A percentile compares a stretch with the other conserved stretches of the same genome.
These are phyloP conservation scores for Aspergillus hiratsukae DNA, from an alignment of 2,329 filamentous ascomycete species.

Conservation along the genomic window DNA sequence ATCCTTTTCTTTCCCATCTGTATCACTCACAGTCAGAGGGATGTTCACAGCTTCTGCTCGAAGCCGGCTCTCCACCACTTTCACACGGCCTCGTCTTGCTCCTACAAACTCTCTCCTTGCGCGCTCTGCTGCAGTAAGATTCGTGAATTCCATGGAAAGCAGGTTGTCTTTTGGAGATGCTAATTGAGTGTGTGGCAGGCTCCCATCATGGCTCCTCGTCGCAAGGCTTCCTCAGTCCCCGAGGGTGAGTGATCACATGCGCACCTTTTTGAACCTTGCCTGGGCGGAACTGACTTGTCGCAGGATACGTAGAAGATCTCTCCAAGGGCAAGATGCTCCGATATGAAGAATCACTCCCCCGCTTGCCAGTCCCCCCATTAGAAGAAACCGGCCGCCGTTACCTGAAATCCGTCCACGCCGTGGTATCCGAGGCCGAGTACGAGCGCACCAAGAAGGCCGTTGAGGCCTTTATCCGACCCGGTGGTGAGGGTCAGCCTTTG, in stretches of 20 bases:
- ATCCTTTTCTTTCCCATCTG: constrained; percentile 8
- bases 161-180: constrained; percentile 1
- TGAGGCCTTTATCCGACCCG: constrained; percentile 81
- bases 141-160: not conserved
- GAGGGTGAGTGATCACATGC: constrained; percentile 39
- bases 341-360: constrained; percentile 62
- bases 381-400: constrained; percentile 62
- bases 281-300: not conserved
- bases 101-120: constrained; percentile 29
- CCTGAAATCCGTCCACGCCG: constrained; percentile 62
- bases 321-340: constrained; percentile 62
- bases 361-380: constrained; percentile 58
- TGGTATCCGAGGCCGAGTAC: constrained; percentile 57
- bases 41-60: constrained; percentile 43
- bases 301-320: constrained; percentile 62
- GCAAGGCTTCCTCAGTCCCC: constrained; percentile 43
- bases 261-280: not conserved
- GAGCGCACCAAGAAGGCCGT: constrained; percentile 71
- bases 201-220: constrained; percentile 37
- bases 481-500: constrained; percentile 73
- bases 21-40: constrained; percentile 24
- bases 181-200: constrained; percentile 22
- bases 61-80: constrained; percentile 39
- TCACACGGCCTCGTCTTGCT: constrained; percentile 36
- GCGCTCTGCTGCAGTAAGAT: constrained; percentile 31